Conservation (phyloP, 257 asterid genomes). For the Solanum lignicaule region DNA sequence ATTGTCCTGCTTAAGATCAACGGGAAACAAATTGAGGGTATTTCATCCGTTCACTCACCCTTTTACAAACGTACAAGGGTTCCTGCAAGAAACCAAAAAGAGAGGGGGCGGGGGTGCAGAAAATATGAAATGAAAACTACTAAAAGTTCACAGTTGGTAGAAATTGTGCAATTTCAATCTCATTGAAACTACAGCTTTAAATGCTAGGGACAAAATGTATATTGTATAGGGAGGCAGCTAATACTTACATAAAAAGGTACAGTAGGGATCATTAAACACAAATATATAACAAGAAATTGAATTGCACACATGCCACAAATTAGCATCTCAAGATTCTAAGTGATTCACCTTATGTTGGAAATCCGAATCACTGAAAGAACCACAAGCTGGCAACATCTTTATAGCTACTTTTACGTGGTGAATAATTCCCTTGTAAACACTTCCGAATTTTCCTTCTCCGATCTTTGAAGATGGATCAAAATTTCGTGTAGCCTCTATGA, state of each 20-base stretch:
- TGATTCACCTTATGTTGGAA: constrained; percentile 60
- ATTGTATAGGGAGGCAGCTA: background rate
- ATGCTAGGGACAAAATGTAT: background rate
- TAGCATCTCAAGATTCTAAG: background rate
- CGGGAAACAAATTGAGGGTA: background rate
- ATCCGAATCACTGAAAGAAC: constrained; percentile 64
- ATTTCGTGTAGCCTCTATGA: constrained; percentile 65
- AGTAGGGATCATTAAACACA: background rate
- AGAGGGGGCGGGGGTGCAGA: background rate
- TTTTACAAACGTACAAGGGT: background rate
- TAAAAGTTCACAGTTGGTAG: background rate
- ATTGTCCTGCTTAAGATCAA: background rate
- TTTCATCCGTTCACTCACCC: background rate
- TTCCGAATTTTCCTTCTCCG: constrained; percentile 74
- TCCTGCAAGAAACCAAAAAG: background rate
- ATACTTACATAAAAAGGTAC: background rate
- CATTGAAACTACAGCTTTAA: background rate
- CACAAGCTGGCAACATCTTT: constrained; percentile 69
- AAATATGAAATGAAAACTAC: background rate
- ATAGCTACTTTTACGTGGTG: constrained; percentile 59
- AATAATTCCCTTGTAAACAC: constrained; percentile 69
- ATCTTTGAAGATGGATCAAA: constrained; percentile 67
- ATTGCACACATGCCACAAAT: background rate
- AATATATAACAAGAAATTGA: background rate
- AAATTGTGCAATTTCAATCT: background rate